Evolutionary conservation across 495 filamentous ascomycete genomes (phyloP), one percentile per base, ranked within the genome.

Genomic region (Pseudoneurospora amorphoporcata): DNA sequence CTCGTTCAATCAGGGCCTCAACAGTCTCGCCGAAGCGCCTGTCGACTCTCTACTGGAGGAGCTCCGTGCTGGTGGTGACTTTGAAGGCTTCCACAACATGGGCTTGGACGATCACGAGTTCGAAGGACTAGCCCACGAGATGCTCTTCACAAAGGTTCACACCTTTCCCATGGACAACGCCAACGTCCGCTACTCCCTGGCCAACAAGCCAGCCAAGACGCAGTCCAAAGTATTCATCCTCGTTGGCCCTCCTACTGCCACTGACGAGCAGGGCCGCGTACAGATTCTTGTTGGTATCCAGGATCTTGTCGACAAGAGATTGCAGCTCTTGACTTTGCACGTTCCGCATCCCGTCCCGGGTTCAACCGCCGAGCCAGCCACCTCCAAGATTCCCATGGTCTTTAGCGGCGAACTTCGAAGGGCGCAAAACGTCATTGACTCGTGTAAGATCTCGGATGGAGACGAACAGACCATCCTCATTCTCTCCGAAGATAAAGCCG

Each of bases 11-110:
- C 80, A 82, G 40, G 76, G 70, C 17, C 75, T 82, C 16, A 80
- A 77, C 41, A 90, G 87, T 75, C 87, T 90, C 71, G 78, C 88
- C 29, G 91, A 92, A 71, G 86, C 87, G 3, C 90, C 91, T 0
- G 87, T 92, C 43, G 92, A 95, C 76, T 88, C 86, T 69, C 81
- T 93, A 1, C 81, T 94, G 1, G 91, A 95, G 74, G 92, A 93
- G 73, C 83, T 94, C 29, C 82, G 83, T 38, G 81, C 83, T 39
- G 84, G 84, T 32, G 87, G 85, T 35, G 85, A 91, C 70, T 88
- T 90, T 72, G 88, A 91, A 71, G 89, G 89, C 0, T 90, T 92
- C 70, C 87, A 90, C 72, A 89, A 83, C 68, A 90, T 93, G 84
- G 90, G 89, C 17, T 82, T 92, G 32, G 89, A 91, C 68, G 91